phyloP scores from a whole-genome alignment of 2,329 filamentous ascomycete genomes.

The Trichocomaceae sp. region DNA sequence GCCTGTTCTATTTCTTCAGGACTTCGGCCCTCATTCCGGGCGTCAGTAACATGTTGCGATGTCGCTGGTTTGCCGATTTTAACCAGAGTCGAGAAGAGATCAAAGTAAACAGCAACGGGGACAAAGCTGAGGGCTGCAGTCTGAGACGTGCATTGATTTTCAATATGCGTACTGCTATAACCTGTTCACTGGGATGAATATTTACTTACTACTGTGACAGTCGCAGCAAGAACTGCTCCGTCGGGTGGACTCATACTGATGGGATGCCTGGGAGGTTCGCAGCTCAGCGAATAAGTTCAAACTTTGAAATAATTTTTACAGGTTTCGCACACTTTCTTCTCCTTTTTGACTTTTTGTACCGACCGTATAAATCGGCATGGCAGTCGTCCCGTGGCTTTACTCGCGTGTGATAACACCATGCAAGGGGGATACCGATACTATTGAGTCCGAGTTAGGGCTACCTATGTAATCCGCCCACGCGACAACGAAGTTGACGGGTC shows the following conservation, averaged over 20 bases:
- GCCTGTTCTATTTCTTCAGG: slow-evolving; percentile 15
- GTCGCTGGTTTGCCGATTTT: slow-evolving; percentile 21
- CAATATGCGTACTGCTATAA: neutral
- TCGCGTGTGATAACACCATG: slow-evolving; percentile 3
- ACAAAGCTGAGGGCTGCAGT: slow-evolving; percentile 32
- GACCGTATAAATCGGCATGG: neutral
- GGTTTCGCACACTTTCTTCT: slow-evolving; percentile 12
- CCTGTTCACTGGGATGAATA: neutral
- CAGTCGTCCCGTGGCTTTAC: neutral
- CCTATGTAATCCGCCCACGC: slow-evolving; percentile 12
- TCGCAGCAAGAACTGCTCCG: slow-evolving; percentile 23
- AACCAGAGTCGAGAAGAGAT: slow-evolving; percentile 27
- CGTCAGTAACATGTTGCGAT: slow-evolving; percentile 22
- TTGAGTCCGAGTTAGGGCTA: slow-evolving; percentile 10
- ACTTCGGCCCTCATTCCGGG: slow-evolving; percentile 17
- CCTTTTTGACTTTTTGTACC: slow-evolving; percentile 4
- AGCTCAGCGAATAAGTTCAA: neutral
- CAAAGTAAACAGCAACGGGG: slow-evolving; percentile 31
- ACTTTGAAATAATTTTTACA: neutral
- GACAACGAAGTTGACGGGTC: neutral
- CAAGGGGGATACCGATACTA: neutral
- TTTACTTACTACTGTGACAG: slow-evolving; percentile 22
- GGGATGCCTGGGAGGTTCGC: neutral
- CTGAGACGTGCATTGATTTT: slow-evolving; percentile 15
- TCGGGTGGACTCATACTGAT: slow-evolving; percentile 13